Evolutionary conservation across 1,284 basidiomycete species (phyloP).

Genomic region (Volvariella surrecta): DNA sequence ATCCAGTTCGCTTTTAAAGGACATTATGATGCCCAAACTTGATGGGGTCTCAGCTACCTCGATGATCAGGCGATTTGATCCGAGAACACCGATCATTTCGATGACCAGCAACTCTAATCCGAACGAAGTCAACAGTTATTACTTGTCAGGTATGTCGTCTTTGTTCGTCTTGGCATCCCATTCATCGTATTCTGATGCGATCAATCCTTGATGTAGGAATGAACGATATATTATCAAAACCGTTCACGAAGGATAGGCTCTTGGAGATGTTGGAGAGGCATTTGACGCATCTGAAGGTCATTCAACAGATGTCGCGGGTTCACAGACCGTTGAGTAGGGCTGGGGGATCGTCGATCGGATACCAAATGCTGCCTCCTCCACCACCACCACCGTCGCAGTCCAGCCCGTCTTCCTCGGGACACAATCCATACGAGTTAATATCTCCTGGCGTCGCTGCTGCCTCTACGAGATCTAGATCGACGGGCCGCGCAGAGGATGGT

Average conservation of each 20-base stretch:
- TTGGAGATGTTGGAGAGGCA: constrained; percentile 94
- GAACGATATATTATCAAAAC: constrained; percentile 97
- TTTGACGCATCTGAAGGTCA: constrained; percentile 85
- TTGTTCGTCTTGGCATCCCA: not conserved
- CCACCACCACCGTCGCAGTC: constrained; percentile 3
- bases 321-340: constrained; percentile 69
- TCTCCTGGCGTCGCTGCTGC: constrained; percentile 14
- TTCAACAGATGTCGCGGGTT: constrained; percentile 71
- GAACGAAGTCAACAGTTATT: constrained; percentile 88
- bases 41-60: constrained; percentile 89
- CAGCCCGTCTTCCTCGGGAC: constrained; percentile 5
- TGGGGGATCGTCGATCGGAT: constrained; percentile 17
- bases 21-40: constrained; percentile 92
- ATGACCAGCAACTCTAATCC: constrained; percentile 95
- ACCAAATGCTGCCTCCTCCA: constrained; percentile 9
- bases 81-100: constrained; percentile 91
- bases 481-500: constrained; percentile 51
- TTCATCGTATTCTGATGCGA: not conserved
- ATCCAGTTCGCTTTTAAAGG: constrained; percentile 34
- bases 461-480: constrained; percentile 18
- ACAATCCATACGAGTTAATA: constrained; percentile 7
- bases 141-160: constrained; percentile 50
- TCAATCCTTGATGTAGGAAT: constrained; percentile 45
- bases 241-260: constrained; percentile 89
- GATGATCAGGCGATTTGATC: constrained; percentile 90